A percentile compares a stretch with the other conserved stretches of the same genome.
Conservation (phyloP, 1,284 basidiomycete genomes). For the Leccinum pallidistipes region DNA sequence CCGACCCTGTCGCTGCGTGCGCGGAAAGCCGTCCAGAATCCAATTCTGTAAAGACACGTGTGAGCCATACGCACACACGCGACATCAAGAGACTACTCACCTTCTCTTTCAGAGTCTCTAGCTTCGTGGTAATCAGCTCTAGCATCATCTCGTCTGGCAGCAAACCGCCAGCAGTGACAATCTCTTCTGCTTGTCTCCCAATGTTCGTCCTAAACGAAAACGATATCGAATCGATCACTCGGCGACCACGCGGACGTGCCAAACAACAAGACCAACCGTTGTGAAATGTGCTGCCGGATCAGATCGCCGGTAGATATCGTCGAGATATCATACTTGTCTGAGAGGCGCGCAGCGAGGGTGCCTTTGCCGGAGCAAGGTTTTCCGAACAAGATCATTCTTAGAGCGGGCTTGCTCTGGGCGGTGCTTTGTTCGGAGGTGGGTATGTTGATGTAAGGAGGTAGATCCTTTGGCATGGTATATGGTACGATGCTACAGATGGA, state of each 20-base stretch:
- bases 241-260: background rate
- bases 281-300: conserved; percentile 73
- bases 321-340: conserved; percentile 69
- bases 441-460: conserved; percentile 26
- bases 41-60: conserved; percentile 56
- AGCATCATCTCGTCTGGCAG: conserved; percentile 78
- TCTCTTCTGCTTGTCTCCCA: conserved; percentile 70
- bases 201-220: conserved; percentile 57
- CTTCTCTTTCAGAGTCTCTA: conserved; percentile 63
- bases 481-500: conserved; percentile 24
- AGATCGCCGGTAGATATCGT: conserved; percentile 83
- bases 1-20: conserved; percentile 87
- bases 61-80: conserved; percentile 6
- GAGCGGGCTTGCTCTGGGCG: conserved; percentile 18
- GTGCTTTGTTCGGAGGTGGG: conserved; percentile 11
- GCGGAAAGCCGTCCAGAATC: conserved; percentile 96
- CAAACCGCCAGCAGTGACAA: conserved; percentile 73
- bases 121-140: conserved; percentile 67
- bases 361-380: conserved; percentile 83
- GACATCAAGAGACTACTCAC: conserved; percentile 34
- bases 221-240: background rate
- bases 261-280: conserved; percentile 40
- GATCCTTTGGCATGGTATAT: conserved; percentile 7
- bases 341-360: conserved; percentile 68
- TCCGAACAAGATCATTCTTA: conserved; percentile 80